phyloP scores from a whole-genome alignment of 768 basidiomycete species.

The Clitopilus passeckerianus region DNA sequence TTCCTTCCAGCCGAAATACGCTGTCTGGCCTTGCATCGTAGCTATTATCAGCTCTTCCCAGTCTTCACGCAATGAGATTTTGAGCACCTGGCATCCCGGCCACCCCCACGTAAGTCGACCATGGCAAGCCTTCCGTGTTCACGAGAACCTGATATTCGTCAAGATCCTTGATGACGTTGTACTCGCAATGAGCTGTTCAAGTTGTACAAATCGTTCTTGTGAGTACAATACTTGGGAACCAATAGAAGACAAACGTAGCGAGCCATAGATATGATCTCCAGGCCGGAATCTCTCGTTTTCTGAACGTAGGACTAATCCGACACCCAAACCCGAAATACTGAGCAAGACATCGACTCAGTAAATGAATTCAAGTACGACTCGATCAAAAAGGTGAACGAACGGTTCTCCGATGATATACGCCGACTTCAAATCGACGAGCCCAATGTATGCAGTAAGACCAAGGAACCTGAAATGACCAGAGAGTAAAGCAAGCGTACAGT shows the following conservation, averaged over 20 bases:
- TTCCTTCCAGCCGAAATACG: constrained; percentile 34
- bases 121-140: constrained; percentile 41
- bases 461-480: not conserved
- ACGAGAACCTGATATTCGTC: constrained; percentile 20
- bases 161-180: constrained; percentile 22
- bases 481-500: not conserved
- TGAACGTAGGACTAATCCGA: constrained; percentile 17
- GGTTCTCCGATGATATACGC: constrained; percentile 15
- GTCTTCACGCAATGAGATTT: not conserved
- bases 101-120: constrained; percentile 42
- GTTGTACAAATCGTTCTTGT: constrained; percentile 8
- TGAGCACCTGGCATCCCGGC: constrained; percentile 39
- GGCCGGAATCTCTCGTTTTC: constrained; percentile 12
- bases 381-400: constrained; percentile 6
- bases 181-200: constrained; percentile 33
- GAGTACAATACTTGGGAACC: constrained; percentile 16
- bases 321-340: constrained; percentile 13
- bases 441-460: not conserved
- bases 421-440: constrained; percentile 4
- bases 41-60: not conserved
- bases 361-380: not conserved
- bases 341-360: not conserved
- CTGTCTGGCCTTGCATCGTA: constrained; percentile 16
- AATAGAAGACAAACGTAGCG: constrained; percentile 8
- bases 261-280: constrained; percentile 27